Percentiles rank a stretch among this genome's conserved stretches.
Conservation (phyloP, 1,284 basidiomycete species). For the Irpex sp. region DNA sequence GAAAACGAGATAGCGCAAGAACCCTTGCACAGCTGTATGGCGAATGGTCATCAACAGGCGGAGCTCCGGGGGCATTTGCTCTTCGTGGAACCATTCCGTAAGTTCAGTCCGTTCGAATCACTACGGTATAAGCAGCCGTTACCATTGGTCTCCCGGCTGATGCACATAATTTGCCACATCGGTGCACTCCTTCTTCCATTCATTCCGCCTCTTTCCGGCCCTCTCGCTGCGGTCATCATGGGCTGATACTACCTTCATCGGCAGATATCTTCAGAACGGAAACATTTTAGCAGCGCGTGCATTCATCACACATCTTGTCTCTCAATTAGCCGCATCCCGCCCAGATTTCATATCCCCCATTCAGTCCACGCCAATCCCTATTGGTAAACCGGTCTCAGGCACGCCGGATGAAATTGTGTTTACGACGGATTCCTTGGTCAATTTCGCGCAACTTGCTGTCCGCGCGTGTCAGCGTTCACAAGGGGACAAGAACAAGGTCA, state of each 20-base stretch:
- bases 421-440: constrained; percentile 72
- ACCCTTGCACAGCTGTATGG: constrained; percentile 83
- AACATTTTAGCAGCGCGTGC: constrained; percentile 83
- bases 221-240: neutral
- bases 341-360: constrained; percentile 36
- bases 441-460: constrained; percentile 86
- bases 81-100: constrained; percentile 82
- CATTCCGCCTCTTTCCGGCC: neutral
- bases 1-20: constrained; percentile 83
- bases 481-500: constrained; percentile 65
- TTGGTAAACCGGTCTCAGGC: constrained; percentile 29
- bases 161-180: neutral
- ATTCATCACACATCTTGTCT: constrained; percentile 76
- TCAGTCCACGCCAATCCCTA: constrained; percentile 39
- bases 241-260: constrained; percentile 7
- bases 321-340: constrained; percentile 47
- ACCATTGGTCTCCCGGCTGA: neutral
- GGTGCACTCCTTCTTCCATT: neutral
- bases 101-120: constrained; percentile 26
- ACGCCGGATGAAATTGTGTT: constrained; percentile 64
- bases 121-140: neutral
- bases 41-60: constrained; percentile 63
- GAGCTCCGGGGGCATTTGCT: constrained; percentile 66
- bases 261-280: constrained; percentile 80
- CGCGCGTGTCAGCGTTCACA: constrained; percentile 81